phyloP scores from a whole-genome alignment of 2,329 filamentous ascomycete genomes.

The Gremmenia infestans region DNA sequence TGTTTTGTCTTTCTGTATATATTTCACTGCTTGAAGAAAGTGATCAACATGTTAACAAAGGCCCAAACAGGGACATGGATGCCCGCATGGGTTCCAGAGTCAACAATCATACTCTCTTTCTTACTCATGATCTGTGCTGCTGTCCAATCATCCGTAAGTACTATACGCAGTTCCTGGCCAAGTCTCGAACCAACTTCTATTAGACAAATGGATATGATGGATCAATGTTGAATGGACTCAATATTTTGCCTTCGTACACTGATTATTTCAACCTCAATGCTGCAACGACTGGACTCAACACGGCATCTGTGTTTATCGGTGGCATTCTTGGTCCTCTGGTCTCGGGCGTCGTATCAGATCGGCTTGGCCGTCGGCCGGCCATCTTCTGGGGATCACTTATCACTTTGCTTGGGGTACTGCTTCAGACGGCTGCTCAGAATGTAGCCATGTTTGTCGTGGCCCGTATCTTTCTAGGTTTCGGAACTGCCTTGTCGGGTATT shows the following conservation, averaged over 20 bases:
- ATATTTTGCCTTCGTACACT: conserved; percentile 51
- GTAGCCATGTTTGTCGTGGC: conserved; percentile 24
- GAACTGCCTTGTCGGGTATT: conserved; percentile 24
- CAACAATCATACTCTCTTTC: conserved; percentile 35
- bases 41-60: conserved; percentile 31
- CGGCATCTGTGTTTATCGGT: conserved; percentile 50
- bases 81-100: conserved; percentile 43
- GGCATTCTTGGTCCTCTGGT: conserved; percentile 41
- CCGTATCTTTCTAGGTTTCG: conserved; percentile 20
- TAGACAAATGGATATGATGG: conserved; percentile 22
- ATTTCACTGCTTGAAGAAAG: neutral
- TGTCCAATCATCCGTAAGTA: conserved; percentile 39
- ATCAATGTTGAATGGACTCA: conserved; percentile 43
- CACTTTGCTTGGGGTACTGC: conserved; percentile 21
- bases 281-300: conserved; percentile 50
- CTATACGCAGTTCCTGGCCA: neutral
- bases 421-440: conserved; percentile 24
- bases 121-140: conserved; percentile 41
- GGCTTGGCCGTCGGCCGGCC: conserved; percentile 32
- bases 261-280: conserved; percentile 52
- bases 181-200: conserved; percentile 2
- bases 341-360: conserved; percentile 35
- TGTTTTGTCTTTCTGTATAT: neutral
- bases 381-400: conserved; percentile 24
- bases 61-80: conserved; percentile 42